Evolutionary conservation across 805 yeast genomes (phyloP), one percentile per base, ranked within the genome.

Genomic region (Pichia pseudocactophila): DNA sequence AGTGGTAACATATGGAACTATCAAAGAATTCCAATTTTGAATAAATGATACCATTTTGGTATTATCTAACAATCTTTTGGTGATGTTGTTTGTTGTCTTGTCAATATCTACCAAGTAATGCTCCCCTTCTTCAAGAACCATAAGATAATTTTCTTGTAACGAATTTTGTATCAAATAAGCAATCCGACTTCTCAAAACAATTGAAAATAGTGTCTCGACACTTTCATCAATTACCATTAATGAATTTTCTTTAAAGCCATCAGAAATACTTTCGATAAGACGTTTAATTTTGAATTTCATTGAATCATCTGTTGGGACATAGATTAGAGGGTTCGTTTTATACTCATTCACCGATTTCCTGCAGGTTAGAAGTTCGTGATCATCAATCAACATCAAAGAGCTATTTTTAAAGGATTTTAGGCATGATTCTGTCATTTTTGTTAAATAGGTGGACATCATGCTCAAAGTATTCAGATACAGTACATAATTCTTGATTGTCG

Each of bases 381-480:
- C 62, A 38, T 64, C 65, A 20, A 63, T 36, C 18, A 62, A 50
- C 17, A 64, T 44, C 20, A 64, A 46, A 30, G 58, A 57, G 32
- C 60, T 62, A 12, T 43, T 41, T 7, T 47, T 52, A 19, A 59
- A 39, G 30, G 50, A 55, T 7, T 45, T 44, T 15, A 56, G 55
- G 31, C 74, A 48, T 37, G 73, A 72, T n/a, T 58, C 62, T 9
- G 78, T 50, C 31, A 85, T 61, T 44, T 73, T 76, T 11, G 62
- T 58, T 28, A 83, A 66, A 53, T 85, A 83, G 7, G 65, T 69
- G 18, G 73, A 70, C 19, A 83, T 78, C 34, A 80, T 63, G 10
- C 81, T 76, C 4, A 88, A 66, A 2, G 94, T 80, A 60, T 90
- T 89, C 45, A 88, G 64, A 45, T 81, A 74, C 1, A 84, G 64